A percentile compares a stretch with the other conserved stretches of the same genome.
Evolutionary conservation across 768 basidiomycete species (phyloP).

Genomic region (Tephrocybe sp.): DNA sequence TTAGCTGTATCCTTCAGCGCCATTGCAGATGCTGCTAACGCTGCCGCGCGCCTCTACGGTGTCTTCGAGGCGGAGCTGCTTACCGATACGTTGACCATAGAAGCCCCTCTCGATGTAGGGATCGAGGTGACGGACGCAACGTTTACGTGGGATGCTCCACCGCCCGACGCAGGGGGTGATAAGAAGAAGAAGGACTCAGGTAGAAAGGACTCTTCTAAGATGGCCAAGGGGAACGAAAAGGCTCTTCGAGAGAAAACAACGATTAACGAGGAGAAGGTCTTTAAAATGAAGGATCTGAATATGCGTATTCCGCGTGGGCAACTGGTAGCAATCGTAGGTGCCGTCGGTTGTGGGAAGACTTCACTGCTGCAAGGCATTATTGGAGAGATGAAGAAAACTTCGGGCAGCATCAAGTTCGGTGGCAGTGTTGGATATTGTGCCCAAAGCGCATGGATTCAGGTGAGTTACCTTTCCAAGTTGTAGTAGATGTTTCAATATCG

Average conservation of each 20-base stretch:
- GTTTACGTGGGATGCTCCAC: conserved; percentile 87
- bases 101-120: conserved; percentile 57
- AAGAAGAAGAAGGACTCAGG: conserved; percentile 28
- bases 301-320: conserved; percentile 72
- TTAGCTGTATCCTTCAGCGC: conserved; percentile 70
- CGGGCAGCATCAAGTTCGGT: conserved; percentile 68
- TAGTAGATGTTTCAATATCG: not conserved
- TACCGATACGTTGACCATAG: conserved; percentile 52
- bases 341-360: conserved; percentile 72
- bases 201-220: conserved; percentile 16
- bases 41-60: conserved; percentile 67
- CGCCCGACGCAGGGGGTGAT: conserved; percentile 37
- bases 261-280: conserved; percentile 42
- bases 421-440: conserved; percentile 80
- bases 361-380: conserved; percentile 72
- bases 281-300: conserved; percentile 63
- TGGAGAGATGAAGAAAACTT: conserved; percentile 77
- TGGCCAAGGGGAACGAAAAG: conserved; percentile 28
- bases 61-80: conserved; percentile 85
- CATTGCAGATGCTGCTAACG: conserved; percentile 84
- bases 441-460: conserved; percentile 91
- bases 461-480: conserved; percentile 17
- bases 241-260: conserved; percentile 18
- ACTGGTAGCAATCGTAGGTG: conserved; percentile 82
- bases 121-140: conserved; percentile 64